Evolutionary conservation across 129 eudicot genomes (phyloP).

Genomic region (Flaveria linearis): DNA sequence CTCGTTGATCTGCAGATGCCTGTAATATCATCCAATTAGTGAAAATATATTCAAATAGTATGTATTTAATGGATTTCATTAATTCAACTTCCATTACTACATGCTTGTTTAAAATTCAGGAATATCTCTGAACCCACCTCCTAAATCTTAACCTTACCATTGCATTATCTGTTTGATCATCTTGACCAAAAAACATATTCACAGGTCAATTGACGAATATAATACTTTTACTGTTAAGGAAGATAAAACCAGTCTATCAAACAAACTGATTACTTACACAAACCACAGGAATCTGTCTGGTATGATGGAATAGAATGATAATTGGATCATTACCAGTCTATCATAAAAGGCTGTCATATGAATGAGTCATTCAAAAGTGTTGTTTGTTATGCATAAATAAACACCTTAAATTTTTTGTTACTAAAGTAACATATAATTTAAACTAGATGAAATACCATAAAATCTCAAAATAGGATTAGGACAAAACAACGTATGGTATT

Average conservation of each 20-base stretch:
- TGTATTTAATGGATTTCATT: neutral
- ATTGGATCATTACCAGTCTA: neutral
- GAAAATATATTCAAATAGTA: neutral
- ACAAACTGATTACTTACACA: neutral
- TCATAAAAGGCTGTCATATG: neutral
- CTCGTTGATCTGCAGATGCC: slow-evolving; percentile 86
- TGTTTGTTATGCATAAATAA: neutral
- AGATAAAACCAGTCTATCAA: neutral
- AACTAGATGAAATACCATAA: neutral
- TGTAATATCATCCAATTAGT: slow-evolving; percentile 31
- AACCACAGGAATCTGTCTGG: neutral
- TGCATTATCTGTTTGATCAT: neutral
- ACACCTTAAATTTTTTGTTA: neutral
- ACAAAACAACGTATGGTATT: neutral
- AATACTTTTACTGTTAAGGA: neutral
- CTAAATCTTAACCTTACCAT: neutral
- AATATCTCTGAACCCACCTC: neutral
- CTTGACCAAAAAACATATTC: neutral
- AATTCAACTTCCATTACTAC: neutral
- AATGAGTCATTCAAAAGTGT: neutral
- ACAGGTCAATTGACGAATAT: neutral
- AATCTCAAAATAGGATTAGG: neutral
- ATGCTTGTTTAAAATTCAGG: neutral
- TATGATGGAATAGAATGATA: slow-evolving; percentile 1
- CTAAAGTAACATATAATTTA: neutral